Base-by-base conservation (phyloP, 768 basidiomycete genomes). In the Butyriboletus loyo region DNA sequence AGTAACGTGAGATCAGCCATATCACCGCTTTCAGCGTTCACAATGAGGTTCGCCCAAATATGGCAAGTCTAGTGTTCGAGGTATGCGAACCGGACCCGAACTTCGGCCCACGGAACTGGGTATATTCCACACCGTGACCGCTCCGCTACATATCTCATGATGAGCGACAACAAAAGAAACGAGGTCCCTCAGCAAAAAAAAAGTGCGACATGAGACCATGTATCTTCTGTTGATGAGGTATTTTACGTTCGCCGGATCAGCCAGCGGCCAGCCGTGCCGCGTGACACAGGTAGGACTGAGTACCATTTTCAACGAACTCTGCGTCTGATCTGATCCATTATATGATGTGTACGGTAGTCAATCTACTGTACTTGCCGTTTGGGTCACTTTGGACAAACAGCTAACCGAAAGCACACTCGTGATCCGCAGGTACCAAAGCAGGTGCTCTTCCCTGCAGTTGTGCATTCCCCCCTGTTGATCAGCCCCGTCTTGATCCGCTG, bases 31-130 rank as follows among this genome's bases (percentile, higher is more conserved):
- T 27, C 17, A 19, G 21, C 37, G 3, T 34, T 41, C 8, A 62
- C 65, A 66, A 66, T 66, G 55, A 56, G 31, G 22, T 17, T 4
- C 30, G 6, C 38, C 65, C 57, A 52, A 56, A 66, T 60, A 3
- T 1, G 46, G 35, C 35, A 35, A 35, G 35, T 35, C 17, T 9
- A 35, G 58, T 62, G 24, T 56, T 61, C 30, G 7, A n/a, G 6
- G n/a, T 35, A 35, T 17, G n/a, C 25, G 39, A 28, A 38, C 44
- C 21, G 34, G 42, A 5, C 11, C 25, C 14, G 31, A n/a, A 35
- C 1, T 8, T 17, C 35, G 17, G 35, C 35, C 35, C 35, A 35
- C 35, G 35, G 35, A 35, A n/a, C 35, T 8, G 7, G 14, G 35
- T 35, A 35, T 14, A n/a, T 8, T 7, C 8, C 8, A 35, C 35